These are phyloP conservation scores for Monascus purpureus DNA, from an alignment of 495 filamentous ascomycete genomes.

Conservation along the genomic window DNA sequence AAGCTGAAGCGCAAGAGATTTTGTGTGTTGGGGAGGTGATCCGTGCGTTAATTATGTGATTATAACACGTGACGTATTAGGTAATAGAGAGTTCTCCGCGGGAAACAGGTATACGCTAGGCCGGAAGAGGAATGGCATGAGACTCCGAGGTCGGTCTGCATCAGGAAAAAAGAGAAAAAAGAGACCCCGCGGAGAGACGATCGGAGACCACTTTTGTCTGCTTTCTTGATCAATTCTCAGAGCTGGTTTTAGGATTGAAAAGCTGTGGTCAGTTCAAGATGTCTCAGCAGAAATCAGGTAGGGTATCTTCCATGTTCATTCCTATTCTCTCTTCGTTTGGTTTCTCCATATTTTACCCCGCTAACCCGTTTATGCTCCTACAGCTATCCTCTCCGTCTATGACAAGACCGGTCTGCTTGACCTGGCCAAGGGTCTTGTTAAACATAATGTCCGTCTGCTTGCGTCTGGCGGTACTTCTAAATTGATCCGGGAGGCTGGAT, in stretches of 20 bases:
- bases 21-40: constrained; percentile 7
- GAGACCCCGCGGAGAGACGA: background rate
- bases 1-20: constrained; percentile 1
- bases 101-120: background rate
- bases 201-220: background rate
- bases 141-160: background rate
- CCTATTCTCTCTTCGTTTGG: background rate
- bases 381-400: constrained; percentile 93
- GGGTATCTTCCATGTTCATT: constrained; percentile 1
- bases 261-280: constrained; percentile 18
- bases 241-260: too few species aligned
- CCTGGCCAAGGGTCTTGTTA: constrained; percentile 82
- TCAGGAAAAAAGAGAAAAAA: background rate
- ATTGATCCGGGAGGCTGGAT: constrained; percentile 89
- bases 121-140: background rate
- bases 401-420: constrained; percentile 96
- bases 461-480: constrained; percentile 88
- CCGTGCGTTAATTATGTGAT: constrained; percentile 4
- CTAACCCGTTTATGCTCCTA: background rate
- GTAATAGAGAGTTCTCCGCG: background rate
- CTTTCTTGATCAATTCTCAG: too few species aligned
- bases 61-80: background rate
- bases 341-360: background rate
- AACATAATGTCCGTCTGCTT: constrained; percentile 82
- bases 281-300: constrained; percentile 32